Percentiles rank a stretch among this genome's conserved stretches.
Evolutionary conservation across 208 protist species (phyloP).

Genomic region (Porcisia hertigi): DNA sequence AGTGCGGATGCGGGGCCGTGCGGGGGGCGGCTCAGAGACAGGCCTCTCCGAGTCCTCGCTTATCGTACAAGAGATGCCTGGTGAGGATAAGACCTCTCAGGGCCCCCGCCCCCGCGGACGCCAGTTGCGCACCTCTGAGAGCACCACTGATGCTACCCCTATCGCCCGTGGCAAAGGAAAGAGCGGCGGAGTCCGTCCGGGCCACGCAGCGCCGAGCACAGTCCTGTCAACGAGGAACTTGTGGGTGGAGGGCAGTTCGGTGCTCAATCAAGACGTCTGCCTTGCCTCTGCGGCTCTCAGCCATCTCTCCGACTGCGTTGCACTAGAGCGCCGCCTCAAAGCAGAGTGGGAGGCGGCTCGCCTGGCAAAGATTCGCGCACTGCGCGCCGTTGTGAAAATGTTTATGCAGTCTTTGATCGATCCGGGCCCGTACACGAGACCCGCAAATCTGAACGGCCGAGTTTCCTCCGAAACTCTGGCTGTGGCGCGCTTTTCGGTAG

Average conservation of each 20-base stretch:
- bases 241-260: slow-evolving; percentile 80
- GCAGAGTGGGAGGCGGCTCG: slow-evolving; percentile 58
- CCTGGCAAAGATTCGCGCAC: slow-evolving; percentile 57
- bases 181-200: neutral
- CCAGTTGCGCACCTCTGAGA: slow-evolving; percentile 19
- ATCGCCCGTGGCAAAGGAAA: neutral
- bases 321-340: slow-evolving; percentile 57
- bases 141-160: neutral
- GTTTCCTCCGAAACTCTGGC: slow-evolving; percentile 44
- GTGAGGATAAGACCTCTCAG: slow-evolving; percentile 11
- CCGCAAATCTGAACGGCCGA: neutral
- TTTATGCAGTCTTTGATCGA: slow-evolving; percentile 56
- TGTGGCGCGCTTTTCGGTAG: slow-evolving; percentile 72
- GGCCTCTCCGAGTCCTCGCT: slow-evolving; percentile 15
- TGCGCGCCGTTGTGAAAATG: slow-evolving; percentile 64
- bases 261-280: slow-evolving; percentile 41
- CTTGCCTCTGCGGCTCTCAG: slow-evolving; percentile 50
- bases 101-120: slow-evolving; percentile 4
- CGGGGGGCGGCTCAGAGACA: slow-evolving; percentile 6
- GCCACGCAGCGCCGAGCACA: neutral
- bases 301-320: slow-evolving; percentile 61
- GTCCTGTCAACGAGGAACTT: slow-evolving; percentile 27
- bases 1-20: slow-evolving; percentile 1
- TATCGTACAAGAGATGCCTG: neutral
- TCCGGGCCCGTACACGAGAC: neutral